A percentile compares a stretch with the other conserved stretches of the same genome.
phyloP scores from a whole-genome alignment of 1,284 basidiomycete genomes.

The Ceratobasidium sp. region DNA sequence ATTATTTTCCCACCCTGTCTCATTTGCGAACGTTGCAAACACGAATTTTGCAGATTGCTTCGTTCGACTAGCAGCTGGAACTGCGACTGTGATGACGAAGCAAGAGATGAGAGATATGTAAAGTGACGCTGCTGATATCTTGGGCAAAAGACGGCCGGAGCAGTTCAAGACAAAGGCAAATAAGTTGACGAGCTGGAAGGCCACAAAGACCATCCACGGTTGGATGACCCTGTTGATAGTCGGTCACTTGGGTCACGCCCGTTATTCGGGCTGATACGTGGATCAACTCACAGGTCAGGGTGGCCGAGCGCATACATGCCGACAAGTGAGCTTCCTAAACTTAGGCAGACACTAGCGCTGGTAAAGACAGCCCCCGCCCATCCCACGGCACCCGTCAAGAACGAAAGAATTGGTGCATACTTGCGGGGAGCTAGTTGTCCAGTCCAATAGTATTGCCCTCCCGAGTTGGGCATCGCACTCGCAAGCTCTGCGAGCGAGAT shows the following conservation, averaged over 20 bases:
- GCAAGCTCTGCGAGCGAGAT: constrained; percentile 37
- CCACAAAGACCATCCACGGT: constrained; percentile 33
- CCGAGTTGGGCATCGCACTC: constrained; percentile 40
- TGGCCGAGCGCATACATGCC: constrained; percentile 29
- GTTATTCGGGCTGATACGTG: not conserved
- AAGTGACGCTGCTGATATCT: constrained; percentile 7
- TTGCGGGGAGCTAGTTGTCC: constrained; percentile 23
- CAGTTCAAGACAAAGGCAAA: constrained; percentile 17
- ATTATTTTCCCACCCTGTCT: constrained; percentile 38
- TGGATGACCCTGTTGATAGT: constrained; percentile 12
- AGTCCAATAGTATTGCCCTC: constrained; percentile 40
- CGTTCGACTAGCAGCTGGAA: constrained; percentile 23
- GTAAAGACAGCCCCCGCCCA: constrained; percentile 29
- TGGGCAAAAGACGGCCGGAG: constrained; percentile 8
- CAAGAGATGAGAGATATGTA: constrained; percentile 8
- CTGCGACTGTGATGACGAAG: constrained; percentile 16
- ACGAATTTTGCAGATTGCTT: constrained; percentile 28
- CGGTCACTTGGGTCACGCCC: constrained; percentile 7
- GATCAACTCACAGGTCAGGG: constrained; percentile 30
- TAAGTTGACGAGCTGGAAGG: constrained; percentile 28
- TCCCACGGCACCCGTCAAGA: constrained; percentile 27
- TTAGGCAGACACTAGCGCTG: constrained; percentile 25
- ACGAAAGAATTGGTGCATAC: constrained; percentile 24
- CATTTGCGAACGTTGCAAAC: constrained; percentile 34
- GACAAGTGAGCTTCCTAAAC: constrained; percentile 29